Conservation (phyloP, 2,329 filamentous ascomycete genomes). For the Talaromyces sp. region DNA sequence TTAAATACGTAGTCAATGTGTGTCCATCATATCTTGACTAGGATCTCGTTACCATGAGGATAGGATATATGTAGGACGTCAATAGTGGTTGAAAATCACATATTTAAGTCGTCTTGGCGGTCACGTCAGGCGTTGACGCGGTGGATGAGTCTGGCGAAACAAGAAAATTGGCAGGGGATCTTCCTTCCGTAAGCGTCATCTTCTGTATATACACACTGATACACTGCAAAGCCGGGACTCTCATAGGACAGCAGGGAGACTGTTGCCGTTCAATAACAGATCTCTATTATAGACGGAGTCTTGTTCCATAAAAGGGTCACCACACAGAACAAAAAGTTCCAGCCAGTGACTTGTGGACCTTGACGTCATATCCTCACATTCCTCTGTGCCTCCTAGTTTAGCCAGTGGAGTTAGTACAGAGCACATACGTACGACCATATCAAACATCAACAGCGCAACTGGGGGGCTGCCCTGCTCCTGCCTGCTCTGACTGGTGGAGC, state of each 20-base stretch:
- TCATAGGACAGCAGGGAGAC: neutral
- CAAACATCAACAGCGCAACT: too few relatives aligned
- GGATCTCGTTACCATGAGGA: too few relatives aligned
- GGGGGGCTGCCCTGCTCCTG: too few relatives aligned
- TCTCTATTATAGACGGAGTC: neutral
- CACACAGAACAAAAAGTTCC: neutral
- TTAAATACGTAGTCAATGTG: too few relatives aligned
- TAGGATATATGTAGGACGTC: neutral
- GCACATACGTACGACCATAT: too few relatives aligned
- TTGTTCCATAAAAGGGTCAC: neutral
- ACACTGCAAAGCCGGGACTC: neutral
- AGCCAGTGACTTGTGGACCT: neutral
- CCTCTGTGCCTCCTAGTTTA: too few relatives aligned
- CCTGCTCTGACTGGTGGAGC: neutral
- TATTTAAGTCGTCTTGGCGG: neutral
- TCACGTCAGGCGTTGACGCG: neutral
- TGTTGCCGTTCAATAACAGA: neutral
- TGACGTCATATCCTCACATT: constrained; percentile 6
- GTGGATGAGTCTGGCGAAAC: neutral
- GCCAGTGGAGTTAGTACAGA: too few relatives aligned
- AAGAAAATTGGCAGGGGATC: neutral
- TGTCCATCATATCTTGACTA: too few relatives aligned
- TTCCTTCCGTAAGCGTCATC: neutral
- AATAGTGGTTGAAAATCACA: neutral
- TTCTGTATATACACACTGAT: neutral